These are phyloP conservation scores for Penicillium sp. DNA, from an alignment of 2,329 filamentous ascomycete species.

Conservation along the genomic window DNA sequence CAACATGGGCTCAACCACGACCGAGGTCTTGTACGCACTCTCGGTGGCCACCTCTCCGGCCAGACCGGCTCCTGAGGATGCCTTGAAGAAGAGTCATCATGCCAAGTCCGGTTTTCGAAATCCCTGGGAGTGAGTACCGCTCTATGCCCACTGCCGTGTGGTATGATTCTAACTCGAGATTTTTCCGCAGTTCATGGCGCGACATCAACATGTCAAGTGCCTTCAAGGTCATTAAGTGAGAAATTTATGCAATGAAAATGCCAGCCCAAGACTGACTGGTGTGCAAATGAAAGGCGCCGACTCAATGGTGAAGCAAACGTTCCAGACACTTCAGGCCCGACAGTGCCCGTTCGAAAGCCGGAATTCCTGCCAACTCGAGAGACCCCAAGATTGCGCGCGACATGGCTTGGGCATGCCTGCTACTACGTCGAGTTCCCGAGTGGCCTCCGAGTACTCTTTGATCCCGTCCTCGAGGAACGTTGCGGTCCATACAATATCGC, in stretches of 20 bases:
- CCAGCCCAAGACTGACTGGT: no score
- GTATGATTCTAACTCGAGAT: conserved; percentile 11
- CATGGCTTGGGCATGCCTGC: conserved; percentile 93
- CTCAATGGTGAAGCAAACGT: conserved; percentile 51
- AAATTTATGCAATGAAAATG: background rate
- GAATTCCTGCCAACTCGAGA: conserved; percentile 62
- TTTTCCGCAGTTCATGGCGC: conserved; percentile 19
- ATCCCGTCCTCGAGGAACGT: conserved; percentile 86
- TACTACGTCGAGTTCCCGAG: conserved; percentile 87
- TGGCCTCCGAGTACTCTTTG: conserved; percentile 84
- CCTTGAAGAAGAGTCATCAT: conserved; percentile 42
- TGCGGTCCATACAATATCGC: conserved; percentile 73
- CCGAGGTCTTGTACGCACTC: conserved; percentile 43
- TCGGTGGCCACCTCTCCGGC: conserved; percentile 38
- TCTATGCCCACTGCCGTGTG: background rate
- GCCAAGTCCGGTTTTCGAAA: conserved; percentile 40
- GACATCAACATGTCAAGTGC: conserved; percentile 15
- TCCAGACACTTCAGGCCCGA: conserved; percentile 64
- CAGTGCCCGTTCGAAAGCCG: conserved; percentile 65
- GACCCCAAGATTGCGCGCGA: conserved; percentile 67
- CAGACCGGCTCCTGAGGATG: conserved; percentile 39
- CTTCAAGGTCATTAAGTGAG: conserved; percentile 23
- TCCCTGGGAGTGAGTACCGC: conserved; percentile 42
- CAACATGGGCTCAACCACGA: conserved; percentile 37
- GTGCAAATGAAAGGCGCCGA: no score